Conservation (phyloP, 371 early-diverging fungal species). For the Mucor velutinosus region DNA sequence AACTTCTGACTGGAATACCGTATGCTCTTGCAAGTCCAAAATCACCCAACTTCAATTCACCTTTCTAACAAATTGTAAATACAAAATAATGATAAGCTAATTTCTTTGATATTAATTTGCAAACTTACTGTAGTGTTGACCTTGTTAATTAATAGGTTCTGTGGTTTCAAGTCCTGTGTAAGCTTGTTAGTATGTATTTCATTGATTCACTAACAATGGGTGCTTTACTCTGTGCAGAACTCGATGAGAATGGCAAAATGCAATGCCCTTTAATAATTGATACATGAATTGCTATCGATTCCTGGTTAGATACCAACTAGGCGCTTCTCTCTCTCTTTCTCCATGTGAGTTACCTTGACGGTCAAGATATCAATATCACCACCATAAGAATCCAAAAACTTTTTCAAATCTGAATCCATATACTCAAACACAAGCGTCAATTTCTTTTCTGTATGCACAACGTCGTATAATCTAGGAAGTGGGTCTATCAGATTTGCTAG, state of each 20-base stretch:
- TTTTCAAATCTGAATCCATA: constrained; percentile 93
- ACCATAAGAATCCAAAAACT: constrained; percentile 83
- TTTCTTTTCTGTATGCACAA: constrained; percentile 94
- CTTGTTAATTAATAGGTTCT: constrained; percentile 79
- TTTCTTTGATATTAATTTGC: constrained; percentile 4
- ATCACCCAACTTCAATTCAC: constrained; percentile 95
- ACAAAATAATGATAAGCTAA: constrained; percentile 54
- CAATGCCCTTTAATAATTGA: constrained; percentile 83
- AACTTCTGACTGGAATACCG: constrained; percentile 96
- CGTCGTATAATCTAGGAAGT: constrained; percentile 80
- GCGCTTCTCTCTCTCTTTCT: not conserved
- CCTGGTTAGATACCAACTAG: not conserved
- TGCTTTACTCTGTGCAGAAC: constrained; percentile 75
- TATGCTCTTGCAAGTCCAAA: constrained; percentile 97
- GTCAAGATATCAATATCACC: constrained; percentile 80
- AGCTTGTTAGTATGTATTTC: not conserved
- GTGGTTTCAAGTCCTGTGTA: constrained; percentile 84
- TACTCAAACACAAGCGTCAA: constrained; percentile 95
- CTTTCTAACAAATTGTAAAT: constrained; percentile 60
- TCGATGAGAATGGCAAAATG: constrained; percentile 78
- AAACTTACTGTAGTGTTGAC: constrained; percentile 26
- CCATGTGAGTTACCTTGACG: constrained; percentile 60
- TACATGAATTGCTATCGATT: constrained; percentile 70
- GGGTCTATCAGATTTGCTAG: not conserved
- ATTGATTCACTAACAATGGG: not conserved